A percentile compares a stretch with the other conserved stretches of the same genome.
Conservation (phyloP, 192 early-diverging fungal species). For the Cladochytrium replicatum region DNA sequence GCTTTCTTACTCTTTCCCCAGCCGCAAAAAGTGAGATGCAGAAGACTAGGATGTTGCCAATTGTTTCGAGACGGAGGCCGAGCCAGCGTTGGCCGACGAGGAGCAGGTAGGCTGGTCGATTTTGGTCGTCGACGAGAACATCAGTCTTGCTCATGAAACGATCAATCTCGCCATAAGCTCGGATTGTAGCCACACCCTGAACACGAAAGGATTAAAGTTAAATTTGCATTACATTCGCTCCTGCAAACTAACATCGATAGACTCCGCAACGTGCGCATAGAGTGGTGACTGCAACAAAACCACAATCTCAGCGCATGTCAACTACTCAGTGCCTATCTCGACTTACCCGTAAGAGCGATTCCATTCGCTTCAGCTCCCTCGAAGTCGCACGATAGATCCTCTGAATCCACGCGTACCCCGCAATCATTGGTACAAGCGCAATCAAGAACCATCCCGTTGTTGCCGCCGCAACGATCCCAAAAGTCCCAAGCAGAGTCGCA, state of each 20-base stretch:
- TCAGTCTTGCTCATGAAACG: slow-evolving; percentile 7
- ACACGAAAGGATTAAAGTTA: no score
- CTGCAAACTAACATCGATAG: no score
- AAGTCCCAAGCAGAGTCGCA: background rate
- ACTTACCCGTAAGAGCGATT: no score
- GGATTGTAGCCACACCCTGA: slow-evolving; percentile 11
- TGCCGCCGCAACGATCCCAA: slow-evolving; percentile 16
- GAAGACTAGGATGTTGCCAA: slow-evolving; percentile 37
- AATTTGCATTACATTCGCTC: no score
- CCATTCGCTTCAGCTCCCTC: background rate
- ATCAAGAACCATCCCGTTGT: slow-evolving; percentile 38
- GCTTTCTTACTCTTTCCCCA: no score
- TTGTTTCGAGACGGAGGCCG: slow-evolving; percentile 17
- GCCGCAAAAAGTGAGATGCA: slow-evolving; percentile 54
- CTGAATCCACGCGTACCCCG: background rate
- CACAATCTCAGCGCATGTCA: slow-evolving; percentile 40
- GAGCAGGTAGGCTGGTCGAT: slow-evolving; percentile 14
- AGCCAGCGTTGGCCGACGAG: slow-evolving; percentile 24
- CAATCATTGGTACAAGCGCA: background rate
- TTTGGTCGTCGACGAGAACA: slow-evolving; percentile 5
- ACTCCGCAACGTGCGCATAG: no score
- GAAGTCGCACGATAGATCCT: background rate
- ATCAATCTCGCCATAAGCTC: slow-evolving; percentile 6
- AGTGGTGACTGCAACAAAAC: no score
- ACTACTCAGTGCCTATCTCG: slow-evolving; percentile 14